Conservation (phyloP, 2,329 filamentous ascomycete species). For the Arthroderma uncinatum region DNA sequence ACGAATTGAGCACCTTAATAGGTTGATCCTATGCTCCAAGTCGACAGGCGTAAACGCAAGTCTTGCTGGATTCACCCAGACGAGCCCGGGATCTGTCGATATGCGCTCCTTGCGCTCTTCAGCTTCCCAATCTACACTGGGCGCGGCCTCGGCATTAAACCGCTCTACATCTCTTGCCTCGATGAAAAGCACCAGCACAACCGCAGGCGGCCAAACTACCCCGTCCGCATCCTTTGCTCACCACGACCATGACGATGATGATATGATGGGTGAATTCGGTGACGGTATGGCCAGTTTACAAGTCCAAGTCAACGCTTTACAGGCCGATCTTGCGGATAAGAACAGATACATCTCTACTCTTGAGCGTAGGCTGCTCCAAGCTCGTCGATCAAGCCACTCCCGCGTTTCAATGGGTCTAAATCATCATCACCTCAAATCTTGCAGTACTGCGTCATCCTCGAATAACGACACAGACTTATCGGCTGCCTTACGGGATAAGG, state of each 20-base stretch:
- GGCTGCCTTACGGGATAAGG: slow-evolving; percentile 69
- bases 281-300: slow-evolving; percentile 73
- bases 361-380: slow-evolving; percentile 84
- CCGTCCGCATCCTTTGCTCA: slow-evolving; percentile 28
- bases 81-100: slow-evolving; percentile 30
- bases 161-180: slow-evolving; percentile 59
- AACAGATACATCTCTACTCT: slow-evolving; percentile 91
- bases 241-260: slow-evolving; percentile 56
- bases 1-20: slow-evolving; percentile 91
- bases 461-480: slow-evolving; percentile 68
- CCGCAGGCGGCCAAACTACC: slow-evolving; percentile 20
- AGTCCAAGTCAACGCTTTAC: slow-evolving; percentile 82
- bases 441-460: slow-evolving; percentile 50
- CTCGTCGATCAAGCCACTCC: slow-evolving; percentile 78
- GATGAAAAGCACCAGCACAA: slow-evolving; percentile 34
- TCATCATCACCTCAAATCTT: slow-evolving; percentile 34
- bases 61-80: slow-evolving; percentile 52
- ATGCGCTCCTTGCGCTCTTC: slow-evolving; percentile 56
- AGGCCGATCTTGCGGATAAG: slow-evolving; percentile 91
- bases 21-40: slow-evolving; percentile 88
- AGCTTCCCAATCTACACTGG: slow-evolving; percentile 50
- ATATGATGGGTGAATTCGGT: slow-evolving; percentile 67
- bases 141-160: slow-evolving; percentile 44
- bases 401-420: slow-evolving; percentile 66
- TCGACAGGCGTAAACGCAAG: slow-evolving; percentile 83